A percentile compares a stretch with the other conserved stretches of the same genome.
Conservation (phyloP, 1,284 basidiomycete species). For the Cryptococcus jaspeensis region DNA sequence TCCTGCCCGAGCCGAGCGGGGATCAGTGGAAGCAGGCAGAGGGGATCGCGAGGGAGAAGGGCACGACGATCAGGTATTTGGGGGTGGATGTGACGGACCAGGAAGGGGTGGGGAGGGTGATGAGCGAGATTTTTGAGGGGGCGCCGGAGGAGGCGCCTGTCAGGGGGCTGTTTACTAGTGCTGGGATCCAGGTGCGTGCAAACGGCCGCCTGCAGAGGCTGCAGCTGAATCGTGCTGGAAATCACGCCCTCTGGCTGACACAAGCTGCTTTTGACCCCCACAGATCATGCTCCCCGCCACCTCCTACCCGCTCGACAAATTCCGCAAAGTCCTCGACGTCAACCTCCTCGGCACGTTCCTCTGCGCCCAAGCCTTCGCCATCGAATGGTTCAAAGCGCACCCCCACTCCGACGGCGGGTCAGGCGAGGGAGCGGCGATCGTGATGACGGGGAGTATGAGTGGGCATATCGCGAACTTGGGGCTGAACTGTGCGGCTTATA, state of each 20-base stretch:
- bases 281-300: conserved; percentile 19
- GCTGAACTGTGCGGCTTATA: conserved; percentile 48
- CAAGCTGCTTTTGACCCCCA: conserved; percentile 57
- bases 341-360: conserved; percentile 56
- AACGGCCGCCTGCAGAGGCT: conserved; percentile 62
- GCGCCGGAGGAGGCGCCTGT: conserved; percentile 56
- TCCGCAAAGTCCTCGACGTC: conserved; percentile 68
- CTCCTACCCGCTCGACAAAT: conserved; percentile 54
- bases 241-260: conserved; percentile 59
- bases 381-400: conserved; percentile 16
- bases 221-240: conserved; percentile 63
- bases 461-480: conserved; percentile 70
- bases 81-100: conserved; percentile 65
- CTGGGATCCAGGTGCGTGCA: conserved; percentile 67
- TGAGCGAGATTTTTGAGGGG: conserved; percentile 57
- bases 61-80: conserved; percentile 63
- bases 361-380: conserved; percentile 20
- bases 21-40: conserved; percentile 63
- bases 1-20: conserved; percentile 62
- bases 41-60: conserved; percentile 55
- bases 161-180: conserved; percentile 60
- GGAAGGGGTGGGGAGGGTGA: conserved; percentile 54
- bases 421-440: conserved; percentile 70
- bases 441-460: conserved; percentile 80
- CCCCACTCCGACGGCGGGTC: conserved; percentile 2